Percentiles rank a stretch among this genome's conserved stretches.
Evolutionary conservation across 2,329 filamentous ascomycete genomes (phyloP).

Genomic region (Cladosporium austrohemisphaericum): DNA sequence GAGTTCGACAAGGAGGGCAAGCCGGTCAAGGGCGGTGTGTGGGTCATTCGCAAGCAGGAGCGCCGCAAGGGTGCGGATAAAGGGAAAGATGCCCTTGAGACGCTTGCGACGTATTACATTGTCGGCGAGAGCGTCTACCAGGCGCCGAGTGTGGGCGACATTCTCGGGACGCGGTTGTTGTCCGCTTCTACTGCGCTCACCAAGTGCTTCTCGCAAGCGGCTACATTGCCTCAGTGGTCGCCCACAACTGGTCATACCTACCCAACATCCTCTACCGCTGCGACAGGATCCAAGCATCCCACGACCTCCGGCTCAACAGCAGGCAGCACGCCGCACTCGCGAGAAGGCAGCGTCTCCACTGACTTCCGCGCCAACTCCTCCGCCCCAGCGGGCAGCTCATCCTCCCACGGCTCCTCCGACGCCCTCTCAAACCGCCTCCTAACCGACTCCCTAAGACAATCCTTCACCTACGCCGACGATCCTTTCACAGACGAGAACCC

Average conservation of each 20-base stretch:
- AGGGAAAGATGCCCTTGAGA: slow-evolving; percentile 47
- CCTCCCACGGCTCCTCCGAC: slow-evolving; percentile 8
- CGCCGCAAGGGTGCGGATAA: slow-evolving; percentile 36
- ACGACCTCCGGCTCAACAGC: slow-evolving; percentile 2
- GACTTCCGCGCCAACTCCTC: slow-evolving; percentile 30
- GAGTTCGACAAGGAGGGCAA: slow-evolving; percentile 39
- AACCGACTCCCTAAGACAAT: slow-evolving; percentile 33
- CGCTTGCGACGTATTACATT: slow-evolving; percentile 58
- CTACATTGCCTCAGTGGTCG: slow-evolving; percentile 54
- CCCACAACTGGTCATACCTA: slow-evolving; percentile 60
- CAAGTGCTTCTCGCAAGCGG: slow-evolving; percentile 52
- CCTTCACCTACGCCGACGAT: slow-evolving; percentile 53
- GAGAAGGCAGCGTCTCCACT: slow-evolving; percentile 42
- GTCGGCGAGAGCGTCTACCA: slow-evolving; percentile 60
- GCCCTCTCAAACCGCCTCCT: slow-evolving; percentile 33
- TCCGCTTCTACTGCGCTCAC: slow-evolving; percentile 54
- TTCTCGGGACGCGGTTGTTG: slow-evolving; percentile 52
- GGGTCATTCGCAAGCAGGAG: slow-evolving; percentile 33
- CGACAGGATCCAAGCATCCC: slow-evolving; percentile 15
- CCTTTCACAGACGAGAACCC: slow-evolving; percentile 61
- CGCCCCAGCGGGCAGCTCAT: neutral
- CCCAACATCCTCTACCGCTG: slow-evolving; percentile 34
- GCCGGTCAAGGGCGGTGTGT: slow-evolving; percentile 48
- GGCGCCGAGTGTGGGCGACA: slow-evolving; percentile 58
- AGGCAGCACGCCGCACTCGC: slow-evolving; percentile 30